phyloP scores from a whole-genome alignment of 805 yeast species.

The Myxozyma monticola region DNA sequence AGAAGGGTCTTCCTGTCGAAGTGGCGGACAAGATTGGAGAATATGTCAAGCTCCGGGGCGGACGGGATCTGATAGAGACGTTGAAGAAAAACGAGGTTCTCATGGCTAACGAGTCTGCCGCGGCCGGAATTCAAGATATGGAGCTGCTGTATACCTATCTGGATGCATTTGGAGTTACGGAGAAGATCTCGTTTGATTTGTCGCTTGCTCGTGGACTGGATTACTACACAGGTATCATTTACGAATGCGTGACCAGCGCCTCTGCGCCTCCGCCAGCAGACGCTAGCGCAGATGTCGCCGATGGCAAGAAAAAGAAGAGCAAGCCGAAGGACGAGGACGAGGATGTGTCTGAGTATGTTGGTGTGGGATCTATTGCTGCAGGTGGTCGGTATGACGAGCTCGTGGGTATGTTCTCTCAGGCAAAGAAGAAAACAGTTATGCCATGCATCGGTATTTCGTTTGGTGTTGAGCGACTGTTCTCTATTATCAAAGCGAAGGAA shows the following conservation, averaged over 20 bases:
- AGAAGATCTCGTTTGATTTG: constrained; percentile 76
- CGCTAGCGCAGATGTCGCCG: constrained; percentile 35
- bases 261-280: constrained; percentile 69
- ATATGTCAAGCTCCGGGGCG: constrained; percentile 81
- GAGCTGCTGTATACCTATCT: constrained; percentile 68
- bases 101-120: constrained; percentile 67
- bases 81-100: constrained; percentile 61
- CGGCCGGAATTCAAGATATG: constrained; percentile 81
- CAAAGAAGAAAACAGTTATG: constrained; percentile 73
- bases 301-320: constrained; percentile 25
- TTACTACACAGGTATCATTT: constrained; percentile 94
- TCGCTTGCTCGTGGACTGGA: constrained; percentile 97
- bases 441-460: constrained; percentile 98
- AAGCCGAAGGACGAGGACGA: constrained; percentile 45
- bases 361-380: constrained; percentile 97
- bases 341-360: constrained; percentile 93
- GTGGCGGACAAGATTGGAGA: constrained; percentile 93
- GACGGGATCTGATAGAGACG: constrained; percentile 47
- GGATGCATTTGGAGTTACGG: constrained; percentile 73
- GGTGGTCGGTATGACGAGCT: constrained; percentile 98
- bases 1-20: constrained; percentile 85
- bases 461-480: constrained; percentile 93
- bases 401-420: constrained; percentile 91
- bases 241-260: constrained; percentile 92
- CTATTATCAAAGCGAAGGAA: constrained; percentile 77